Base-by-base conservation (phyloP, 257 asterid genomes). In the Solanum gandarillasii region DNA sequence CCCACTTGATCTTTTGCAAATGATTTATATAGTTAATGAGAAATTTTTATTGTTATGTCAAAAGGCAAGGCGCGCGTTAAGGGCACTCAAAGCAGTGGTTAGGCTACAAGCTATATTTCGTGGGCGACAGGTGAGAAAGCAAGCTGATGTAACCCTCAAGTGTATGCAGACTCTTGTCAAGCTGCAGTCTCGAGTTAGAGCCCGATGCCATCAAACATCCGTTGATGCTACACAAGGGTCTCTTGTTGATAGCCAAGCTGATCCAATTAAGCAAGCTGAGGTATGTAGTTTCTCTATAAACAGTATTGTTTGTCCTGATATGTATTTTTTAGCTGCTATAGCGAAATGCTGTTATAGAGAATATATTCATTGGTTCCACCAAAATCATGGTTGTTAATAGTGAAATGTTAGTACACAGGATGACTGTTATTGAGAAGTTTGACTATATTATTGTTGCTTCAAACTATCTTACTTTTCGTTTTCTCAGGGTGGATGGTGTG, bases 151-250 rank as follows among this genome's bases (percentile, higher is more conserved):
- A 27, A 97, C 98, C 13, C 92, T 97, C 12, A 90, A 94, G 90
- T 96, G 98, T 82, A 97, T 97, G 99, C 98, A 96, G 88, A 95
- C 99, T 60, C 94, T 97, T 23, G 98, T 94, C 87, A 93, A 95
- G 38, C 98, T 89, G 81, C 98, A 97, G 88, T 98, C 96, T 46
- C 94, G 98, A 52, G 93, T 94, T n/a, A 90, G 98, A 85, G 94
- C 98, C 85, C 97, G 93, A 7, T 90, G 90, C 92, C 41, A 46
- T 82, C 94, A 92, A 38, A 86, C 95, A 23, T 70, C 90, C 5
- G 70, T 87, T 1, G 94, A 91, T 43, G 60, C 74, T 20, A 38
- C 7, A 0, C 88, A 91, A 36, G 86, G 83, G 23, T 34, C 88
- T 55, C 8, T 70, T 43, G 55, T 55, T 81, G 91, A 75, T 38